Conservation (phyloP, 2,329 filamentous ascomycete genomes). For the Metarhizium sp. region DNA sequence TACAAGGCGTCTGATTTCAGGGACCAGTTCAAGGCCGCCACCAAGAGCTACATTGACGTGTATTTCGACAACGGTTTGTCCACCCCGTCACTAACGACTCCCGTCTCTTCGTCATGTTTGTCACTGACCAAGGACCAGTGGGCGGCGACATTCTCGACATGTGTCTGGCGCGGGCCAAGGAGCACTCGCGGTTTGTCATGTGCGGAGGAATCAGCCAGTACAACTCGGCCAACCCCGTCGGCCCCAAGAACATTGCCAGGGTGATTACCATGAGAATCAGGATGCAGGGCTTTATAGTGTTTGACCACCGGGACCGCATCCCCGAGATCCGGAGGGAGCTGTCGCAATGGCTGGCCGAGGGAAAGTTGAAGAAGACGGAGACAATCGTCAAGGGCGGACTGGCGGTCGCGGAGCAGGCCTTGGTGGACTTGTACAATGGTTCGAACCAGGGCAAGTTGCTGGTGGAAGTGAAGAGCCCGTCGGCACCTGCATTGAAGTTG, state of each 20-base stretch:
- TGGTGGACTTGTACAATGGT: slow-evolving; percentile 57
- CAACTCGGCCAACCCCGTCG: slow-evolving; percentile 46
- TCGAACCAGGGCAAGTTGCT: slow-evolving; percentile 61
- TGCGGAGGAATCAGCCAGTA: slow-evolving; percentile 65
- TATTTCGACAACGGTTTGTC: slow-evolving; percentile 56
- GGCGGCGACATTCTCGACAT: slow-evolving; percentile 62
- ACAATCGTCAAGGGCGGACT: slow-evolving; percentile 63
- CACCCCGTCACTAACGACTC: background rate
- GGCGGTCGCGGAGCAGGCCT: slow-evolving; percentile 49
- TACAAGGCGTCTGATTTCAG: slow-evolving; percentile 58
- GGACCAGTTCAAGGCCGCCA: slow-evolving; percentile 49
- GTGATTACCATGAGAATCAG: slow-evolving; percentile 45
- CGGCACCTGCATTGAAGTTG: slow-evolving; percentile 11
- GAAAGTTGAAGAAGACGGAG: slow-evolving; percentile 63
- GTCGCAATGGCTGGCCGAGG: slow-evolving; percentile 58
- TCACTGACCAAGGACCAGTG: slow-evolving; percentile 25
- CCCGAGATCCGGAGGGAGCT: slow-evolving; percentile 49
- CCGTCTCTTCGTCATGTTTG: background rate
- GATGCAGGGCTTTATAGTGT: slow-evolving; percentile 65
- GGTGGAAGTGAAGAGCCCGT: slow-evolving; percentile 38
- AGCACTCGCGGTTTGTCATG: slow-evolving; percentile 56
- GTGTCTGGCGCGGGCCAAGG: slow-evolving; percentile 53
- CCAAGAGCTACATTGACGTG: slow-evolving; percentile 52
- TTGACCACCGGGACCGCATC: slow-evolving; percentile 55
- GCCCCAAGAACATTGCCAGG: slow-evolving; percentile 45